Conservation (phyloP, 2,329 filamentous ascomycete species). For the Xylariaceae sp. region DNA sequence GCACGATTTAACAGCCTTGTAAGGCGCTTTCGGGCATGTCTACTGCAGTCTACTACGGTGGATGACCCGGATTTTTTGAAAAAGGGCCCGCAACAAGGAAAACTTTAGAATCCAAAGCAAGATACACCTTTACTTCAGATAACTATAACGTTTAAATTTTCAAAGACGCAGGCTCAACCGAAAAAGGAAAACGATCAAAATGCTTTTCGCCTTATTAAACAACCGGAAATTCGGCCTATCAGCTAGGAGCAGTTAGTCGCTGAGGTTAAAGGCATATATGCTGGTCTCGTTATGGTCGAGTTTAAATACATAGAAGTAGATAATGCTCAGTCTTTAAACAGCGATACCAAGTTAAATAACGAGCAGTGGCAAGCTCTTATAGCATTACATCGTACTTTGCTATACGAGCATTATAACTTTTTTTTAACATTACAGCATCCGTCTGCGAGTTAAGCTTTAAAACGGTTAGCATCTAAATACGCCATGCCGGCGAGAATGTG, state of each 20-base stretch:
- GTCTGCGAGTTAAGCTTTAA: slow-evolving; percentile 65
- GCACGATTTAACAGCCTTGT: slow-evolving; percentile 20
- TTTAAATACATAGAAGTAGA: slow-evolving; percentile 84
- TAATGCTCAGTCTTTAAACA: slow-evolving; percentile 52
- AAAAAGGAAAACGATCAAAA: slow-evolving; percentile 14
- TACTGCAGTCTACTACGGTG: slow-evolving; percentile 3
- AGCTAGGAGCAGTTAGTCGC: slow-evolving; percentile 75
- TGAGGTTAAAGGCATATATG: slow-evolving; percentile 82
- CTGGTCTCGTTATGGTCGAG: slow-evolving; percentile 81
- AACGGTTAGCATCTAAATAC: slow-evolving; percentile 72
- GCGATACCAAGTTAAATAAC: slow-evolving; percentile 45
- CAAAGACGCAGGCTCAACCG: slow-evolving; percentile 6
- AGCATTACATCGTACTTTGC: slow-evolving; percentile 72
- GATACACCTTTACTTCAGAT: slow-evolving; percentile 8
- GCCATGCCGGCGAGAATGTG: slow-evolving; percentile 93
- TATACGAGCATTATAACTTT: slow-evolving; percentile 83
- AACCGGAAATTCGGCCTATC: slow-evolving; percentile 52
- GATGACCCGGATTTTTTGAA: slow-evolving; percentile 24
- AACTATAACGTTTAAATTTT: slow-evolving; percentile 2
- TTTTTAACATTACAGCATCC: slow-evolving; percentile 87
- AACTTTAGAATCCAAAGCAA: slow-evolving; percentile 25
- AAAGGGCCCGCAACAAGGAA: slow-evolving; percentile 18
- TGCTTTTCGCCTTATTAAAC: slow-evolving; percentile 21
- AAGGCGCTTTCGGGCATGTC: slow-evolving; percentile 23
- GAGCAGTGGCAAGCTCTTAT: slow-evolving; percentile 86